phyloP scores from a whole-genome alignment of 2,329 filamentous ascomycete species.

The Aspergillus latus region DNA sequence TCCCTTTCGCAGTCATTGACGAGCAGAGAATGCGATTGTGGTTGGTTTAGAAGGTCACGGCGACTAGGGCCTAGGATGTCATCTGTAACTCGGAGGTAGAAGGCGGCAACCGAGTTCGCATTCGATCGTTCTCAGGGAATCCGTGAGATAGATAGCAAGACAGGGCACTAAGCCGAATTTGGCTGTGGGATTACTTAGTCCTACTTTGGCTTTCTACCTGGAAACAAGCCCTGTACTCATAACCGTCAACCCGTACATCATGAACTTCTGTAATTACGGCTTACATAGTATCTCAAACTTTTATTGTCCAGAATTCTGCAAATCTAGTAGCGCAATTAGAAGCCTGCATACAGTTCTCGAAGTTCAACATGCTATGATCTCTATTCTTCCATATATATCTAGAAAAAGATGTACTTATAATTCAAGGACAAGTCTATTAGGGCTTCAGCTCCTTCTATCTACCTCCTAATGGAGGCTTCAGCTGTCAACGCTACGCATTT shows the following conservation, averaged over 20 bases:
- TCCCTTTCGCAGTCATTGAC: constrained; percentile 31
- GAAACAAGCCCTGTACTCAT: not conserved
- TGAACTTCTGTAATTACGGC: too few relatives aligned
- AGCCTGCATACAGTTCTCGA: too few relatives aligned
- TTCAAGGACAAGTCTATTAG: too few relatives aligned
- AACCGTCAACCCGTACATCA: not conserved
- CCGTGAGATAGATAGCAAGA: not conserved
- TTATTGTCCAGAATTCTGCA: too few relatives aligned
- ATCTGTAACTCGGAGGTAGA: not conserved
- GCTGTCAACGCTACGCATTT: not conserved
- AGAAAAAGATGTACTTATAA: too few relatives aligned
- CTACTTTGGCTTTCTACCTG: too few relatives aligned
- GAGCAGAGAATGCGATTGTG: not conserved
- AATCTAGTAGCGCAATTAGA: too few relatives aligned
- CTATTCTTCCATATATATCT: too few relatives aligned
- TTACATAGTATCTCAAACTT: too few relatives aligned
- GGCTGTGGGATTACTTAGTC: not conserved
- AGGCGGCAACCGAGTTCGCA: not conserved
- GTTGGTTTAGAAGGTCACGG: not conserved
- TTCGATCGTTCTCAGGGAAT: not conserved
- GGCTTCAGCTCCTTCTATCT: too few relatives aligned
- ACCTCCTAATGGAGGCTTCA: too few relatives aligned
- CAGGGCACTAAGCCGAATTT: not conserved
- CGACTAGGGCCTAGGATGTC: not conserved
- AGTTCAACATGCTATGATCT: not conserved